Percentiles rank a stretch among this genome's conserved stretches.
These are phyloP conservation scores for Apiotrichum veenhuisii DNA, from an alignment of 1,284 basidiomycete genomes.

Conservation along the genomic window DNA sequence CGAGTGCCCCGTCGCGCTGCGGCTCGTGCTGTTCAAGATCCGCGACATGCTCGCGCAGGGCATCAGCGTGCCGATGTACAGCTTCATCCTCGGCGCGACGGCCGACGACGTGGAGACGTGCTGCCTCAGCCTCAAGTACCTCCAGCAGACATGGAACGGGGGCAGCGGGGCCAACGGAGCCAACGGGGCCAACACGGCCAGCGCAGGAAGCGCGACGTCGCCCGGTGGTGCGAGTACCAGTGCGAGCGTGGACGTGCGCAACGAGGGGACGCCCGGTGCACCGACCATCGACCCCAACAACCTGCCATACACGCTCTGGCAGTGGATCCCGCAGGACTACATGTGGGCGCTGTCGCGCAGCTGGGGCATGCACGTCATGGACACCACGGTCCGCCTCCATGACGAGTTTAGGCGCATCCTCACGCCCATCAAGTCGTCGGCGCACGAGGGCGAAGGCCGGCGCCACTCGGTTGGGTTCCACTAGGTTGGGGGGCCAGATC, in stretches of 20 bases:
- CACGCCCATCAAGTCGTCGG: constrained; percentile 4
- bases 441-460: neutral
- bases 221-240: no score
- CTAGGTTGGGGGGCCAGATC: neutral
- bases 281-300: constrained; percentile 13
- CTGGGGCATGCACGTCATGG: constrained; percentile 8
- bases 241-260: constrained; percentile 8
- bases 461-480: neutral
- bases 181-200: neutral
- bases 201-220: neutral
- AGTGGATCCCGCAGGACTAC: constrained; percentile 16
- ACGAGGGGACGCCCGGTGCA: constrained; percentile 12
- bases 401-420: constrained; percentile 12
- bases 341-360: constrained; percentile 15
- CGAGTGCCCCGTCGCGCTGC: constrained; percentile 11
- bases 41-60: constrained; percentile 6
- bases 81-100: constrained; percentile 12
- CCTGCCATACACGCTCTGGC: constrained; percentile 16
- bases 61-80: constrained; percentile 7
- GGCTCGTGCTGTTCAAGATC: constrained; percentile 7
- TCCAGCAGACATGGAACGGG: constrained; percentile 8
- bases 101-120: constrained; percentile 15
- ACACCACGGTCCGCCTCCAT: neutral
- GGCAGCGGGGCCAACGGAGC: neutral
- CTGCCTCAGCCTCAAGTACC: constrained; percentile 7